phyloP scores from a whole-genome alignment of 73 alveolate species.

The Paraurostyla sp. region DNA sequence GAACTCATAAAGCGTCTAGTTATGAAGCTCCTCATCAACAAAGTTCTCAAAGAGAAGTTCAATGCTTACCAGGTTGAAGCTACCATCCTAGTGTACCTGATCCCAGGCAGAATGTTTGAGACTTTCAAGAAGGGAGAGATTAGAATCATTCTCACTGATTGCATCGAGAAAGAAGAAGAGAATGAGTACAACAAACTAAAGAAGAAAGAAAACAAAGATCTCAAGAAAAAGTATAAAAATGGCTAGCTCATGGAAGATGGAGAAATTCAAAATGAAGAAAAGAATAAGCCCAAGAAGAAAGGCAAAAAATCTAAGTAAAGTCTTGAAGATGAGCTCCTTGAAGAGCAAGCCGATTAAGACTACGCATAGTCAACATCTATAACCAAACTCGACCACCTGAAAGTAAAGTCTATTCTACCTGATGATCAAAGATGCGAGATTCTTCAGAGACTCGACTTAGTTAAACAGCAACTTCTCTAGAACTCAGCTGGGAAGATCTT shows the following conservation, averaged over 20 bases:
- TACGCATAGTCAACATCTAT: too few species aligned
- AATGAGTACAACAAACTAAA: constrained; percentile 19
- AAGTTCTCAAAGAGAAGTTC: constrained; percentile 45
- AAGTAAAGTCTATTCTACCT: constrained; percentile 13
- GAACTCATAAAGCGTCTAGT: constrained; percentile 26
- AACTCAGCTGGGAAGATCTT: constrained; percentile 6
- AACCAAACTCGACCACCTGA: background rate
- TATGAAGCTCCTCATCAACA: constrained; percentile 50
- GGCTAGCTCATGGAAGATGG: background rate
- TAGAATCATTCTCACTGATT: constrained; percentile 31
- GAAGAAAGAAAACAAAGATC: constrained; percentile 37
- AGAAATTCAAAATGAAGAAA: background rate
- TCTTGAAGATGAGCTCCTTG: background rate
- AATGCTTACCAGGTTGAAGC: constrained; percentile 21
- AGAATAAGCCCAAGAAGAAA: background rate
- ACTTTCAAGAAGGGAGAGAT: constrained; percentile 26
- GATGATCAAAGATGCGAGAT: background rate
- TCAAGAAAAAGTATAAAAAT: constrained; percentile 5
- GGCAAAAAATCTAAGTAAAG: background rate
- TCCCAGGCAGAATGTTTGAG: constrained; percentile 47
- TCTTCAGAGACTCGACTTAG: background rate
- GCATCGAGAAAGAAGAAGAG: constrained; percentile 35
- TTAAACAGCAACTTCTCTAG: background rate
- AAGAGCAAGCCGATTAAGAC: background rate
- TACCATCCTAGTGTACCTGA: constrained; percentile 50